These are phyloP conservation scores for Boletus barrowsii DNA, from an alignment of 768 basidiomycete species.

Conservation along the genomic window DNA sequence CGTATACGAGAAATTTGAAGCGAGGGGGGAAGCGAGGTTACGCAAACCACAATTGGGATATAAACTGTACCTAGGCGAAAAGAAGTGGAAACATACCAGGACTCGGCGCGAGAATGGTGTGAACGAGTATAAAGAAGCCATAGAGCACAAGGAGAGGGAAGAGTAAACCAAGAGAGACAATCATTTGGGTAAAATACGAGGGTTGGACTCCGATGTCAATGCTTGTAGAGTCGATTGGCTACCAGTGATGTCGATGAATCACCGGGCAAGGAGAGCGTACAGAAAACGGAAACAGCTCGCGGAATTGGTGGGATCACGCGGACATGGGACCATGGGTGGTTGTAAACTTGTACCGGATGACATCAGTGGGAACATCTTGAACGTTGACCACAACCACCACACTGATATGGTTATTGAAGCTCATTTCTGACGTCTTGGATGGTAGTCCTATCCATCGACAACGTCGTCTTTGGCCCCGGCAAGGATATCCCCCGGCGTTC, in stretches of 20 bases:
- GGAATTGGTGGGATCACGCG: no score
- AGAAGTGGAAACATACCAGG: background rate
- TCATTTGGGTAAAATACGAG: conserved; percentile 12
- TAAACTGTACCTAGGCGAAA: no score
- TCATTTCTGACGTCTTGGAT: background rate
- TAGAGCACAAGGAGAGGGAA: conserved; percentile 20
- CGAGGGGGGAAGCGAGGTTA: no score
- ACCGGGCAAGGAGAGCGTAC: no score
- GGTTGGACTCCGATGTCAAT: no score
- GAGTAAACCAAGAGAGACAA: conserved; percentile 22
- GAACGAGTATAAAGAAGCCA: conserved; percentile 8
- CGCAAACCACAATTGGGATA: no score
- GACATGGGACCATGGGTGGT: no score
- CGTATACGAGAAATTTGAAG: background rate
- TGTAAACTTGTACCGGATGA: no score
- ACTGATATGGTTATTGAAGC: background rate
- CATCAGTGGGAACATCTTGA: no score
- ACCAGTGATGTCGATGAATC: no score
- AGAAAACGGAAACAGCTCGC: no score
- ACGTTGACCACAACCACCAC: no score
- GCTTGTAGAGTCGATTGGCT: background rate
- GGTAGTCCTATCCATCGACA: conserved; percentile 42
- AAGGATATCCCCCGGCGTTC: background rate
- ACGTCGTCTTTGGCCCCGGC: conserved; percentile 38
- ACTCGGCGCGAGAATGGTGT: background rate